Evolutionary conservation across 2,329 filamentous ascomycete genomes (phyloP).

Genomic region (Colletotrichum sp.): DNA sequence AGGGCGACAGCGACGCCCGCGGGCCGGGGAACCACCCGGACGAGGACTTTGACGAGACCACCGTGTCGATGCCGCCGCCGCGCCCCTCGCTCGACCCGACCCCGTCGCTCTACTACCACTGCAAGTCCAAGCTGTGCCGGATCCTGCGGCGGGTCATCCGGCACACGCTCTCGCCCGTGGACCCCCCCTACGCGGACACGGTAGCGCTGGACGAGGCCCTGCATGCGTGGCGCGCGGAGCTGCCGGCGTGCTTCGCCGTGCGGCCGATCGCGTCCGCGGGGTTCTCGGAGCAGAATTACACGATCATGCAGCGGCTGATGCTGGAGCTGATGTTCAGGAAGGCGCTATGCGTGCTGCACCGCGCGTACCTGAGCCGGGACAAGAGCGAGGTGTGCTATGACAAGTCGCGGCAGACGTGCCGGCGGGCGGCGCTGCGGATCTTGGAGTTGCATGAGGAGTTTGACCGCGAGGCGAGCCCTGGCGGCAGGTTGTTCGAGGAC

Average conservation of each 20-base stretch:
- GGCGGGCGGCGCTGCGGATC: slow-evolving; percentile 48
- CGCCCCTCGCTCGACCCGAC: slow-evolving; percentile 48
- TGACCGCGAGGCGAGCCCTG: slow-evolving; percentile 47
- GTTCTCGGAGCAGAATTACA: slow-evolving; percentile 46
- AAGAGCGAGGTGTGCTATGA: slow-evolving; percentile 39
- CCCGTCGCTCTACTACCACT: slow-evolving; percentile 45
- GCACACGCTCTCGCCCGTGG: slow-evolving; percentile 41
- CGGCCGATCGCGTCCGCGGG: slow-evolving; percentile 46
- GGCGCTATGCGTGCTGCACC: slow-evolving; percentile 54
- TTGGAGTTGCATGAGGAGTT: slow-evolving; percentile 53
- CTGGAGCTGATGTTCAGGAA: slow-evolving; percentile 54
- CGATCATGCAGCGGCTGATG: slow-evolving; percentile 54
- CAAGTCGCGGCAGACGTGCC: slow-evolving; percentile 44
- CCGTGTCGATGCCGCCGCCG: slow-evolving; percentile 44
- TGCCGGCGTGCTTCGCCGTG: slow-evolving; percentile 45
- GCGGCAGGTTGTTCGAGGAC: slow-evolving; percentile 57
- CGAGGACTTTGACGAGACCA: slow-evolving; percentile 55
- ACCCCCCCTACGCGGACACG: slow-evolving; percentile 38
- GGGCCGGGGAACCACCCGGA: slow-evolving; percentile 53
- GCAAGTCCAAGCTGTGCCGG: slow-evolving; percentile 47
- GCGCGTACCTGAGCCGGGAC: slow-evolving; percentile 47
- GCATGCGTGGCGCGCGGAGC: slow-evolving; percentile 36
- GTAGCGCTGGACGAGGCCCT: slow-evolving; percentile 44
- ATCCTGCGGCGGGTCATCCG: slow-evolving; percentile 48
- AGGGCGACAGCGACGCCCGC: slow-evolving; percentile 51